phyloP scores from a whole-genome alignment of 352 stramenopile genomes.

The Pythium phragmitis region DNA sequence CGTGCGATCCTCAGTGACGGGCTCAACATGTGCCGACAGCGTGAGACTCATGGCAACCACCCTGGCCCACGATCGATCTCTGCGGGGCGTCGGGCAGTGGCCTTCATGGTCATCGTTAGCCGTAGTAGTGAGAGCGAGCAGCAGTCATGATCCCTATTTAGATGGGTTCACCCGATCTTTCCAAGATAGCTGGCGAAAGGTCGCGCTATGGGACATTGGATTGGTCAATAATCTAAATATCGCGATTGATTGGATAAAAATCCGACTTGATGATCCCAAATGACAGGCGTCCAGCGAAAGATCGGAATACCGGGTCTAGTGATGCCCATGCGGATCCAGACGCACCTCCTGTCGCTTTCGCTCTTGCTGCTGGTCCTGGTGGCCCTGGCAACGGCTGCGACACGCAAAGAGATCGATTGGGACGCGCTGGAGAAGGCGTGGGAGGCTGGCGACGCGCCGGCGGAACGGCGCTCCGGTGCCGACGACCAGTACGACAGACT shows the following conservation, averaged over 20 bases:
- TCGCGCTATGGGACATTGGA: background rate
- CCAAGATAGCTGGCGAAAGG: conserved; percentile 6
- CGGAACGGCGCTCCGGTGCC: conserved; percentile 45
- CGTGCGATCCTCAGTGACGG: background rate
- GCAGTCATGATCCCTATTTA: background rate
- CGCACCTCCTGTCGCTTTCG: background rate
- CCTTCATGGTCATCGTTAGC: background rate
- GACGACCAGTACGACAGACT: conserved; percentile 57
- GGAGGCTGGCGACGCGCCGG: conserved; percentile 45
- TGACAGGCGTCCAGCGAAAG: conserved; percentile 2
- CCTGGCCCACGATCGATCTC: background rate
- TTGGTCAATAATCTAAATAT: background rate
- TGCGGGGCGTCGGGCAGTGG: background rate
- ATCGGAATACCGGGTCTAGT: background rate
- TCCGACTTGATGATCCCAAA: background rate
- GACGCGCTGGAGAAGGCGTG: conserved; percentile 65
- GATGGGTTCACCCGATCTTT: conserved; percentile 17
- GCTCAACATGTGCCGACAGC: conserved; percentile 7
- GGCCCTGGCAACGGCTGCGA: background rate
- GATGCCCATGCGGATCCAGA: background rate
- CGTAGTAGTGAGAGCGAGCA: background rate
- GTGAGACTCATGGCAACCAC: conserved; percentile 4
- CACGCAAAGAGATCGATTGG: conserved; percentile 48
- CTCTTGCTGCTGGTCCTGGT: conserved; percentile 4
- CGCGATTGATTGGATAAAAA: conserved; percentile 12